phyloP scores from a whole-genome alignment of 306 rosid genomes.

The Cucurbita ficifolia region DNA sequence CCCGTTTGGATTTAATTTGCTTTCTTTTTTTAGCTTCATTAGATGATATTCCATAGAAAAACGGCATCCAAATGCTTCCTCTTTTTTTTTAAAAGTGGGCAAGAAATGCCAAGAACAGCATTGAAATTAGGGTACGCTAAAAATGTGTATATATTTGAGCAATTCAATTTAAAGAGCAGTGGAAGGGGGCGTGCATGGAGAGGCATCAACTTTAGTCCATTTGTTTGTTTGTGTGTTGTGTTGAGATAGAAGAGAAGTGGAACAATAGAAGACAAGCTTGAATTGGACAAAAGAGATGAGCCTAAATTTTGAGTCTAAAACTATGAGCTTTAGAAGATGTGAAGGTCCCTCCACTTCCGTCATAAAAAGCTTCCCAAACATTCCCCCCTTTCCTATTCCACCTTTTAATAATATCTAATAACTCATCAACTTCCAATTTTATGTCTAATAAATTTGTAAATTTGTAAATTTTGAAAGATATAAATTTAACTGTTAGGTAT shows the following conservation, averaged over 20 bases:
- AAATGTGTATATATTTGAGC: background rate
- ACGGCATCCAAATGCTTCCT: background rate
- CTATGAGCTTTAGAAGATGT: background rate
- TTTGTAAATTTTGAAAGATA: too few species aligned
- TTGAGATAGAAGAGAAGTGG: background rate
- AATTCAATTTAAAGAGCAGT: background rate
- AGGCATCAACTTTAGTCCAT: slow-evolving; percentile 12
- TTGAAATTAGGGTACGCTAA: background rate
- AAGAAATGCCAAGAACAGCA: background rate
- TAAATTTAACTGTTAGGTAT: too few species aligned
- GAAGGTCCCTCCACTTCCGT: slow-evolving; percentile 34
- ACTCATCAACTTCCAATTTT: too few species aligned
- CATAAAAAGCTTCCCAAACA: slow-evolving; percentile 40
- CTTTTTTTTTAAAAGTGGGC: background rate
- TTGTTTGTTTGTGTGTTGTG: slow-evolving; percentile 55
- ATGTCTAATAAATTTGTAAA: too few species aligned
- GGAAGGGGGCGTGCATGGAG: background rate
- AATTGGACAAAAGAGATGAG: background rate
- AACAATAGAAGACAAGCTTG: slow-evolving; percentile 6
- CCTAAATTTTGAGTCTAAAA: background rate
- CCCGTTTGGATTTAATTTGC: slow-evolving; percentile 14
- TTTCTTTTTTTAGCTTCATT: background rate
- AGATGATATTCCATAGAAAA: background rate
- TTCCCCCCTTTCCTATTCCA: slow-evolving; percentile 12
- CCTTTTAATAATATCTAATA: too few species aligned